These are phyloP conservation scores for Fusarium agapanthi DNA, from an alignment of 2,329 filamentous ascomycete species.

Conservation along the genomic window DNA sequence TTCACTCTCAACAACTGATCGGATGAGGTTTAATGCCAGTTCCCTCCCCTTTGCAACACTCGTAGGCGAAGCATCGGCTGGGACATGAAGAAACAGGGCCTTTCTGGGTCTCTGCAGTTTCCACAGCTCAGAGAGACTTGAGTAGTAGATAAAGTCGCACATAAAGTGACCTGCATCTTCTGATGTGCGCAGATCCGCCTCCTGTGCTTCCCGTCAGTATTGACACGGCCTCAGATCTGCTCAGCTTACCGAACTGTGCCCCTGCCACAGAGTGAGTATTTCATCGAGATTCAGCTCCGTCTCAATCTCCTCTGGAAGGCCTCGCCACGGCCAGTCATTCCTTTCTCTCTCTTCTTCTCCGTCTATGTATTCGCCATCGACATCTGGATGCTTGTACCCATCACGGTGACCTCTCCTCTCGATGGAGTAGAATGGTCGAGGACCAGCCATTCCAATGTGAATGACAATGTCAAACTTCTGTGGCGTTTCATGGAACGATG, in stretches of 20 bases:
- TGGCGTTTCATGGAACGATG: slow-evolving; percentile 63
- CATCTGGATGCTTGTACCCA: slow-evolving; percentile 75
- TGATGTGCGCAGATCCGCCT: slow-evolving; percentile 65
- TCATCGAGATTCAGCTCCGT: slow-evolving; percentile 67
- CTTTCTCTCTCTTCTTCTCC: slow-evolving; percentile 60
- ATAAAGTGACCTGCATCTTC: slow-evolving; percentile 77
- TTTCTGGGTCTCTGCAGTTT: slow-evolving; percentile 57
- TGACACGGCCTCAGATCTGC: background rate
- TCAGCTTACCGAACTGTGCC: slow-evolving; percentile 56
- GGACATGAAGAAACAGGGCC: slow-evolving; percentile 78
- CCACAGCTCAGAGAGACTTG: slow-evolving; percentile 67
- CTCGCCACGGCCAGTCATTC: slow-evolving; percentile 64
- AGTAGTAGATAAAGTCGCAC: slow-evolving; percentile 83
- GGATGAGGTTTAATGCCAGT: slow-evolving; percentile 63
- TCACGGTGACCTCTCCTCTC: slow-evolving; percentile 77
- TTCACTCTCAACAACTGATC: slow-evolving; percentile 65
- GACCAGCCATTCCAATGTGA: slow-evolving; percentile 82
- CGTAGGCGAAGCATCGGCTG: slow-evolving; percentile 62
- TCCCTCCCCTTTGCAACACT: slow-evolving; percentile 60
- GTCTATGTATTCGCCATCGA: slow-evolving; percentile 69
- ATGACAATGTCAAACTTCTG: slow-evolving; percentile 70
- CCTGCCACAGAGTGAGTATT: slow-evolving; percentile 65
- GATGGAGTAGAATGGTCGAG: slow-evolving; percentile 71
- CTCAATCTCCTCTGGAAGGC: slow-evolving; percentile 62
- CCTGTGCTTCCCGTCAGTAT: slow-evolving; percentile 42